Percentiles rank a stretch among this genome's conserved stretches.
phyloP scores from a whole-genome alignment of 1,284 basidiomycete species.

The Termitomyces sp. region DNA sequence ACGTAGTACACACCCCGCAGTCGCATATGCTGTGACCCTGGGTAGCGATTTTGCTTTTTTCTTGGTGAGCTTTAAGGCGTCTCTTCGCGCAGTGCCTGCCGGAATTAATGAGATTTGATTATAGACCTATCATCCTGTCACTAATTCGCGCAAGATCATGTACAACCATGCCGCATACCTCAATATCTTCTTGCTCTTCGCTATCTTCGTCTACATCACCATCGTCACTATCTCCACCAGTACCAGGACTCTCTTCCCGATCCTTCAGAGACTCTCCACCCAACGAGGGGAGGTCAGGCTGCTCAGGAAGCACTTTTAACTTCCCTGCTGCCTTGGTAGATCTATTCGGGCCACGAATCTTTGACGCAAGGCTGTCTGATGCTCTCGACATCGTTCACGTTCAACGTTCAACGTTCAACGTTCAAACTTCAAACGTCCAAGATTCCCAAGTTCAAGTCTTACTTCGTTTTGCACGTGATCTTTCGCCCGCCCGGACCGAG shows the following conservation, averaged over 20 bases:
- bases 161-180: constrained; percentile 43
- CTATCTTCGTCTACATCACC: constrained; percentile 75
- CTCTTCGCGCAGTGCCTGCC: constrained; percentile 87
- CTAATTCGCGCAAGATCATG: constrained; percentile 3
- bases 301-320: constrained; percentile 91
- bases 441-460: too few species aligned
- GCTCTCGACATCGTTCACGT: constrained; percentile 14
- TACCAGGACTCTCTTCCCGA: constrained; percentile 44
- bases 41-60: constrained; percentile 91
- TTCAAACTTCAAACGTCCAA: too few species aligned
- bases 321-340: constrained; percentile 87
- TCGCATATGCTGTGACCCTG: constrained; percentile 94
- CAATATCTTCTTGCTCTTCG: constrained; percentile 55
- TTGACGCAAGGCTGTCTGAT: constrained; percentile 29
- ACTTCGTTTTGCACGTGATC: too few species aligned
- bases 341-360: constrained; percentile 67
- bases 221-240: constrained; percentile 64
- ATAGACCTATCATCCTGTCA: constrained; percentile 56
- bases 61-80: constrained; percentile 87
- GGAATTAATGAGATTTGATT: constrained; percentile 91
- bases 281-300: constrained; percentile 60
- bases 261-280: constrained; percentile 27
- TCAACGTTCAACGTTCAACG: not conserved
- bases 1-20: constrained; percentile 61
- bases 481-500: too few species aligned